Conservation (phyloP, 108 stramenopile species). For the Nitzschia sp. region DNA sequence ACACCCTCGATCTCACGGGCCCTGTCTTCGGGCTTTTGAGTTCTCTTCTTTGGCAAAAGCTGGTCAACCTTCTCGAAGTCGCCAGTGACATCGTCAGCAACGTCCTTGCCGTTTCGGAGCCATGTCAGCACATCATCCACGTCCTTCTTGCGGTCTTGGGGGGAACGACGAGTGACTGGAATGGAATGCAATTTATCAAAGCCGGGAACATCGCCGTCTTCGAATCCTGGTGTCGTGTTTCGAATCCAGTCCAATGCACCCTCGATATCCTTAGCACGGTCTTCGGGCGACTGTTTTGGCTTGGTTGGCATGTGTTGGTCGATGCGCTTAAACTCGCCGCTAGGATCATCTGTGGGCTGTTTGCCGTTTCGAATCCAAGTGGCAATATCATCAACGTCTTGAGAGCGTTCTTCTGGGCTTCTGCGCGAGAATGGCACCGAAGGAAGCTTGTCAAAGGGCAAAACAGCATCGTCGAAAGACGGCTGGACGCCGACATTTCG, state of each 20-base stretch:
- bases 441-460: conserved; percentile 23
- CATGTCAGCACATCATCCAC: conserved; percentile 35
- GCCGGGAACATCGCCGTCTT: conserved; percentile 12
- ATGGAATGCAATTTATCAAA: conserved; percentile 13
- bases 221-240: neutral
- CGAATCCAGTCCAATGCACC: conserved; percentile 34
- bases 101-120: conserved; percentile 32
- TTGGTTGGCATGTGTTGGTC: conserved; percentile 26
- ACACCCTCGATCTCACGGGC: conserved; percentile 36
- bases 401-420: conserved; percentile 22
- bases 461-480: neutral
- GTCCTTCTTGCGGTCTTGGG: conserved; percentile 24
- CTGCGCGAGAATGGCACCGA: conserved; percentile 19
- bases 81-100: conserved; percentile 29
- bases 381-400: conserved; percentile 19
- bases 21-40: conserved; percentile 25
- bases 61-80: conserved; percentile 28
- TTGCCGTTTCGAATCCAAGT: conserved; percentile 27
- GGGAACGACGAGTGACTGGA: conserved; percentile 6
- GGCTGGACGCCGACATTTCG: conserved; percentile 24
- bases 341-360: conserved; percentile 11
- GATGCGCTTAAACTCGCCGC: conserved; percentile 17
- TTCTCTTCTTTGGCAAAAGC: conserved; percentile 11
- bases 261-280: conserved; percentile 42
- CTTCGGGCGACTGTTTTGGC: conserved; percentile 9